Evolutionary conservation across 1,284 basidiomycete species (phyloP).

Genomic region (Ustilago sp.): DNA sequence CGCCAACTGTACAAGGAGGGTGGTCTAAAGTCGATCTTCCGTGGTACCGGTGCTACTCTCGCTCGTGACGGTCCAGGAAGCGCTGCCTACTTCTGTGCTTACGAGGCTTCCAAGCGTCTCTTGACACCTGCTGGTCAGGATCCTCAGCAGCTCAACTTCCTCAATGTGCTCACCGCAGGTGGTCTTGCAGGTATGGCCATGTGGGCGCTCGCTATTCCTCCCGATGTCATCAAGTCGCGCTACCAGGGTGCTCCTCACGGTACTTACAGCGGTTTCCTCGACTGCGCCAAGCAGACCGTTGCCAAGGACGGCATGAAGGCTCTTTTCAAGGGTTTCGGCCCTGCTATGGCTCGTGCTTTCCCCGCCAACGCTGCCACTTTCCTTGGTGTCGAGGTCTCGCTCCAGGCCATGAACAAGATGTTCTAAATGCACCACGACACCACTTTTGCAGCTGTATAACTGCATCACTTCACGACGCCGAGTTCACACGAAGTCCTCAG

Average conservation of each 20-base stretch:
- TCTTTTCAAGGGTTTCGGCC: conserved; percentile 96
- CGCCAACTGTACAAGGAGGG: conserved; percentile 93
- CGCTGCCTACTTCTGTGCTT: conserved; percentile 97
- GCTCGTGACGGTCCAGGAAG: conserved; percentile 95
- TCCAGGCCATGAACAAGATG: conserved; percentile 78
- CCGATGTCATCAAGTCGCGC: conserved; percentile 82
- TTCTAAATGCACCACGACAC: conserved; percentile 68
- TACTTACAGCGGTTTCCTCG: conserved; percentile 92
- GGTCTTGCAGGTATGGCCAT: conserved; percentile 96
- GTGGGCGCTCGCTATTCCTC: conserved; percentile 71
- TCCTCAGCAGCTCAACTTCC: conserved; percentile 84
- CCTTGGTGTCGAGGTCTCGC: conserved; percentile 83
- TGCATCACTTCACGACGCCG: background rate
- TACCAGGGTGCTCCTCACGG: conserved; percentile 96
- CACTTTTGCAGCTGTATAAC: background rate
- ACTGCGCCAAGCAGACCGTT: conserved; percentile 92
- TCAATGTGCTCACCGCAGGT: conserved; percentile 90
- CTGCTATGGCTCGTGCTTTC: conserved; percentile 80
- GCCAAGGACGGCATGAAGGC: conserved; percentile 88
- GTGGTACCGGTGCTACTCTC: conserved; percentile 91
- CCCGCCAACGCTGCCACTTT: conserved; percentile 96
- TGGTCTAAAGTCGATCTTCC: conserved; percentile 89
- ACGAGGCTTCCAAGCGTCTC: conserved; percentile 90
- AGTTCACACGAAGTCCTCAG: too few species aligned
- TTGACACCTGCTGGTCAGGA: conserved; percentile 80